Evolutionary conservation across 495 filamentous ascomycete species (phyloP), one percentile per base, ranked within the genome.

Genomic region (Tetracladium marchalianum): DNA sequence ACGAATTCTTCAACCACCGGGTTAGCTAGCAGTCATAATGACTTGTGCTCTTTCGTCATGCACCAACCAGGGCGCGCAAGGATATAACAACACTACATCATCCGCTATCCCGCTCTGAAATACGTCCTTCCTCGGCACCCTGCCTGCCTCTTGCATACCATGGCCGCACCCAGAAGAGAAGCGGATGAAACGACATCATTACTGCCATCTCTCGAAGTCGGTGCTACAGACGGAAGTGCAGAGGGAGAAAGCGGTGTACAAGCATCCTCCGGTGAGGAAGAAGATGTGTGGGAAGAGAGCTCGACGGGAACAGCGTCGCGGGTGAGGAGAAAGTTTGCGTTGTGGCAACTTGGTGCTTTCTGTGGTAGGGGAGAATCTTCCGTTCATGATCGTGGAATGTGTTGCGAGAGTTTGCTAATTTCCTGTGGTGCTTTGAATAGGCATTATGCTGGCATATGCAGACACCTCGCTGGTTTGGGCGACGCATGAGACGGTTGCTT

Each of bases 391-490:
- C 42, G n/a, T 16, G 12, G 18, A 1, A 32, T 32, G 31, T 15
- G 18, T 18, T 13, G 2, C 5, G 11, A 3, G 10, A 5, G 22
- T 24, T 43, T 33, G 22, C 22, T 27, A 27, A 43, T 34, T 43
- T 9, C 24, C 16, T 33, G 41, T 34, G 11, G 11, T 27, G 40
- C 18, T 27, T 33, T 34, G 24, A 11, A 43, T 19, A 43, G 65
- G 62, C 4, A 54, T 62, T n/a, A 57, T 68, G 35, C 50, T 68
- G 2, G 62, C 60, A 2, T 57, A 40, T 36, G 60, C 56, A 4
- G 65, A 68, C 44, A 56, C 56, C 11, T 60, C 58, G 1, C 36
- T 68, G 11, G 56, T 68, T 9, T 45, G 55, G n/a, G 62, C 65
- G 0, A 66, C 61, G 0, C 64, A 62, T 39, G 51, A 48, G 33